phyloP scores from a whole-genome alignment of 2,329 filamentous ascomycete species.

The Helminthosporium solani region DNA sequence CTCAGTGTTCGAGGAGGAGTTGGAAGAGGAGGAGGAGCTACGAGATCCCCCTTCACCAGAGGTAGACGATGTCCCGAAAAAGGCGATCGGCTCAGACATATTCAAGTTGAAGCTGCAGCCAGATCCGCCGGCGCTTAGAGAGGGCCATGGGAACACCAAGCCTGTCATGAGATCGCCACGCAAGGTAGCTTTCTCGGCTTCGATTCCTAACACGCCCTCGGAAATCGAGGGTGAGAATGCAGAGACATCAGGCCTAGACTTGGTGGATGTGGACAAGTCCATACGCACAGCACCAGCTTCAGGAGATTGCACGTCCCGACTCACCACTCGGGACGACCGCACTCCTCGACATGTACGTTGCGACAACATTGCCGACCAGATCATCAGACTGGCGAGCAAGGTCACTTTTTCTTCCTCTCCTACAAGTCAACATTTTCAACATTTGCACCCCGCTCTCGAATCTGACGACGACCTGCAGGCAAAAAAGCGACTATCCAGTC shows the following conservation, averaged over 20 bases:
- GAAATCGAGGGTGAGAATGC: constrained; percentile 35
- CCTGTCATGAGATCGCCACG: constrained; percentile 36
- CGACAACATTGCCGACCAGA: constrained; percentile 25
- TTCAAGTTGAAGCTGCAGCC: constrained; percentile 39
- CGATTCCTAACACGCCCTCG: constrained; percentile 37
- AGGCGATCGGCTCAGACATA: constrained; percentile 26
- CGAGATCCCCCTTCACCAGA: constrained; percentile 28
- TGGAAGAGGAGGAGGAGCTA: constrained; percentile 21
- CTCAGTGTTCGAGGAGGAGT: constrained; percentile 36
- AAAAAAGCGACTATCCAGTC: constrained; percentile 42
- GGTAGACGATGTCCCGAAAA: constrained; percentile 18
- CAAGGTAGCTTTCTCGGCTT: constrained; percentile 42
- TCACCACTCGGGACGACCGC: constrained; percentile 26
- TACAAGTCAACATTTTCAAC: constrained; percentile 10
- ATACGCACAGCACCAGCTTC: constrained; percentile 19
- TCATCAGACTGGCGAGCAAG: constrained; percentile 27
- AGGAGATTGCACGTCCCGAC: constrained; percentile 22
- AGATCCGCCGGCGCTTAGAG: constrained; percentile 36
- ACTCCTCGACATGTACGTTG: constrained; percentile 42
- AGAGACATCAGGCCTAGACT: constrained; percentile 29
- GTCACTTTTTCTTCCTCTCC: constrained; percentile 21
- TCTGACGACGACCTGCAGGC: constrained; percentile 37
- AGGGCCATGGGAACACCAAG: constrained; percentile 38
- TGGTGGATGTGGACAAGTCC: constrained; percentile 22
- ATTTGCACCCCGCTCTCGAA: constrained; percentile 11